Conservation (phyloP, 495 filamentous ascomycete species). For the Penicillium silybi region DNA sequence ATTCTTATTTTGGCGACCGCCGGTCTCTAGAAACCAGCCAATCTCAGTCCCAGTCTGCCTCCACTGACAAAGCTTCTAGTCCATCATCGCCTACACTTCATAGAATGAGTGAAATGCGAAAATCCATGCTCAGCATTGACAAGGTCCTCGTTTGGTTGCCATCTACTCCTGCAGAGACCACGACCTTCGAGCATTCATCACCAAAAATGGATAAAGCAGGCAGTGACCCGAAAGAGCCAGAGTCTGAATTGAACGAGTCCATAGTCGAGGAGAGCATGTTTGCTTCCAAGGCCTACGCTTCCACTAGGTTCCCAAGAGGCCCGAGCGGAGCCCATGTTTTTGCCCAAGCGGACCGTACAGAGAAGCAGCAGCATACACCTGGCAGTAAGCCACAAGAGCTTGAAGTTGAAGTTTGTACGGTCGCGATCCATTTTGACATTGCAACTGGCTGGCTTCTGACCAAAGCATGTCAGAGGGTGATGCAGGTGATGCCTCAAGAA, state of each 20-base stretch:
- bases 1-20: constrained; percentile 13
- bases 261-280: constrained; percentile 26
- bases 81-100: constrained; percentile 17
- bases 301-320: constrained; percentile 18
- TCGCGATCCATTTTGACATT: constrained; percentile 61
- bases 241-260: constrained; percentile 17
- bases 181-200: not conserved
- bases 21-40: constrained; percentile 4
- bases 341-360: constrained; percentile 7
- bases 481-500: constrained; percentile 35
- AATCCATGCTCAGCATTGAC: constrained; percentile 34
- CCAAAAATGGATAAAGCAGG: constrained; percentile 9
- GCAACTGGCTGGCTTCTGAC: constrained; percentile 62
- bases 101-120: constrained; percentile 27
- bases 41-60: constrained; percentile 8
- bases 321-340: constrained; percentile 13
- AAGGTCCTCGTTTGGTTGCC: constrained; percentile 36
- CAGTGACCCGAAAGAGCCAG: constrained; percentile 22
- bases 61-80: constrained; percentile 17
- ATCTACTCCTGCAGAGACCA: constrained; percentile 7
- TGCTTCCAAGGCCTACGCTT: constrained; percentile 24
- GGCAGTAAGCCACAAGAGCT: constrained; percentile 20
- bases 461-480: constrained; percentile 54
- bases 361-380: constrained; percentile 1
- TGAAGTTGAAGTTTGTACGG: constrained; percentile 55